These are phyloP conservation scores for Cadophora sp. DNA, from an alignment of 2,329 filamentous ascomycete species.

Conservation along the genomic window DNA sequence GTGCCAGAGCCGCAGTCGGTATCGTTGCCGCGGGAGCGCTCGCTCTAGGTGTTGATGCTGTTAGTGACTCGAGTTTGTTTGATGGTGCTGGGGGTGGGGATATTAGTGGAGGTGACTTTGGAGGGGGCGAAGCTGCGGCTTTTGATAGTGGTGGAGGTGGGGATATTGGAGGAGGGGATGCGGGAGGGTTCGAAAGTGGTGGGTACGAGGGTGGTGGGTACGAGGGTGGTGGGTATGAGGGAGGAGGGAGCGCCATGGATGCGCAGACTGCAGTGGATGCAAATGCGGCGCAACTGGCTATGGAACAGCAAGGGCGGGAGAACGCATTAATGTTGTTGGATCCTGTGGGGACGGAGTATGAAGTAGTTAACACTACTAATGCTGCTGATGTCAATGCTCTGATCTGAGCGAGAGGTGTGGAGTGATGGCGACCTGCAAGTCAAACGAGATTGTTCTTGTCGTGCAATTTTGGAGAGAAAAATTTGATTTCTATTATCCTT, in stretches of 20 bases:
- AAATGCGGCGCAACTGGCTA: constrained; percentile 3
- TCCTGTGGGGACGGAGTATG: constrained; percentile 20
- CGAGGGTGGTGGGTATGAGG: neutral
- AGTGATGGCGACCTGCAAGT: no score
- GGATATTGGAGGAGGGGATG: neutral
- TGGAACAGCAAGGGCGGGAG: constrained; percentile 10
- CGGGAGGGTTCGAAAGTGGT: neutral
- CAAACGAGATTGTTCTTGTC: no score
- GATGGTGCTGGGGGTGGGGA: constrained; percentile 14
- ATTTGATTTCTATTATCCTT: no score
- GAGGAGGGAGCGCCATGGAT: neutral
- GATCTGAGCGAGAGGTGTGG: neutral
- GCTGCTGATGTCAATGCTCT: neutral
- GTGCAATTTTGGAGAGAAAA: no score
- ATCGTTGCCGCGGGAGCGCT: constrained; percentile 12
- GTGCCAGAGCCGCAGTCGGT: constrained; percentile 12
- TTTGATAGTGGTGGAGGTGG: neutral
- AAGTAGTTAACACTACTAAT: neutral
- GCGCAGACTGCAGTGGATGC: constrained; percentile 8
- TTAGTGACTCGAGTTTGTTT: constrained; percentile 7
- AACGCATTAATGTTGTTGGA: constrained; percentile 18
- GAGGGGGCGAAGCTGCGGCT: neutral
- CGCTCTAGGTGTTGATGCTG: constrained; percentile 15
- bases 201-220: neutral
- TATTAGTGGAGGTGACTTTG: constrained; percentile 2